These are phyloP conservation scores for Schizophyllum amplum DNA, from an alignment of 1,284 basidiomycete genomes.

Conservation along the genomic window DNA sequence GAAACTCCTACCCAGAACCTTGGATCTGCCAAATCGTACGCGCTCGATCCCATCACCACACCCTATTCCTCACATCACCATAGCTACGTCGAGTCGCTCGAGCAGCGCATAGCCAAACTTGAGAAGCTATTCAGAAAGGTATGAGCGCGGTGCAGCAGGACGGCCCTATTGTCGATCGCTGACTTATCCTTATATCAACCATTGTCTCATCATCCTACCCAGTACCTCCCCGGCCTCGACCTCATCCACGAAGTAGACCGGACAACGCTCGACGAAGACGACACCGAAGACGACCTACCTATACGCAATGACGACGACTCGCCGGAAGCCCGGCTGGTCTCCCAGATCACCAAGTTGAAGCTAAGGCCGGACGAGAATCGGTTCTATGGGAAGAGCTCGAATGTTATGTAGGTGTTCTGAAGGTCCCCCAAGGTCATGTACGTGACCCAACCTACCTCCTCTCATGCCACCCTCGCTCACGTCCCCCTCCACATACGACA, in stretches of 20 bases:
- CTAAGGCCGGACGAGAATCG: neutral
- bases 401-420: neutral
- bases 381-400: neutral
- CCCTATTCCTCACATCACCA: neutral
- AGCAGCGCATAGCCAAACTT: neutral
- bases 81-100: neutral
- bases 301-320: neutral
- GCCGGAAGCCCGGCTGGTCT: neutral
- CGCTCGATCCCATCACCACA: neutral
- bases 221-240: neutral
- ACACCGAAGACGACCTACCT: neutral
- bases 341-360: neutral
- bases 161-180: neutral
- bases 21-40: neutral
- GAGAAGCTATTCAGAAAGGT: neutral
- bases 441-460: too few species aligned
- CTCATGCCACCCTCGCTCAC: too few species aligned
- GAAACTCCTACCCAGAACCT: neutral
- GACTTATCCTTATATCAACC: neutral
- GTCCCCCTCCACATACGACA: too few species aligned
- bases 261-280: neutral
- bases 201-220: neutral
- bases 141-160: too few species aligned
- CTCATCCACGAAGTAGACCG: neutral
- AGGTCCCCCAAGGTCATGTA: too few species aligned